Evolutionary conservation across 1,139 yeast genomes (phyloP).

Genomic region (Protomyces macrosporus): DNA sequence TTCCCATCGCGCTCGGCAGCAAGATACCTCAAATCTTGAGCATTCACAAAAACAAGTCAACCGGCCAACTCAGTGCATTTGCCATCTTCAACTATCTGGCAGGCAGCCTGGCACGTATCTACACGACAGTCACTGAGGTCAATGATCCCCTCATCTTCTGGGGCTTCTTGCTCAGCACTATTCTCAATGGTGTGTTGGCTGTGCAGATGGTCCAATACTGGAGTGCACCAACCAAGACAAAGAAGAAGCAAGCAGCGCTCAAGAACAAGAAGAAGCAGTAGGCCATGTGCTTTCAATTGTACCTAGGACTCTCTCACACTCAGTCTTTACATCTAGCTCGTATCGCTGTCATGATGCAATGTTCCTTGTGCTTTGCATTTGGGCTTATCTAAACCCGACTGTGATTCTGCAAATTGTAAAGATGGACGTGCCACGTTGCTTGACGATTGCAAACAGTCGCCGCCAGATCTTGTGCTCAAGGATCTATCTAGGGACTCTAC

Average conservation of each 20-base stretch:
- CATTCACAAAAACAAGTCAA: conserved; percentile 48
- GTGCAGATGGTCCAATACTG: conserved; percentile 41
- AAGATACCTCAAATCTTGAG: conserved; percentile 54
- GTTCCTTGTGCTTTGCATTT: not conserved
- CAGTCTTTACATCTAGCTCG: not conserved
- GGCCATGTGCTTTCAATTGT: not conserved
- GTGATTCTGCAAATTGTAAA: no score
- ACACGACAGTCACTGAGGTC: conserved; percentile 50
- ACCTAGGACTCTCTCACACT: not conserved
- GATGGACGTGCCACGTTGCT: no score
- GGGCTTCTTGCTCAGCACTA: conserved; percentile 39
- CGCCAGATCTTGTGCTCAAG: no score
- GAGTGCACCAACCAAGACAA: conserved; percentile 22
- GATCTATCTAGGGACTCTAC: no score
- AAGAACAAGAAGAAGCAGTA: not conserved
- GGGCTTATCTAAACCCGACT: no score
- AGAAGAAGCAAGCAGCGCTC: not conserved
- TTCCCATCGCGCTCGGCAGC: conserved; percentile 51
- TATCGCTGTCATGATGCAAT: not conserved
- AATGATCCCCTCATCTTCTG: conserved; percentile 39
- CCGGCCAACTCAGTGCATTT: conserved; percentile 52
- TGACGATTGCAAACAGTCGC: no score
- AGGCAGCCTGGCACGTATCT: conserved; percentile 55
- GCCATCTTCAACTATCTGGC: conserved; percentile 53
- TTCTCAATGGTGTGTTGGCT: conserved; percentile 39